Conservation (phyloP, 2,329 filamentous ascomycete genomes). For the Cladophialophora yegresii region DNA sequence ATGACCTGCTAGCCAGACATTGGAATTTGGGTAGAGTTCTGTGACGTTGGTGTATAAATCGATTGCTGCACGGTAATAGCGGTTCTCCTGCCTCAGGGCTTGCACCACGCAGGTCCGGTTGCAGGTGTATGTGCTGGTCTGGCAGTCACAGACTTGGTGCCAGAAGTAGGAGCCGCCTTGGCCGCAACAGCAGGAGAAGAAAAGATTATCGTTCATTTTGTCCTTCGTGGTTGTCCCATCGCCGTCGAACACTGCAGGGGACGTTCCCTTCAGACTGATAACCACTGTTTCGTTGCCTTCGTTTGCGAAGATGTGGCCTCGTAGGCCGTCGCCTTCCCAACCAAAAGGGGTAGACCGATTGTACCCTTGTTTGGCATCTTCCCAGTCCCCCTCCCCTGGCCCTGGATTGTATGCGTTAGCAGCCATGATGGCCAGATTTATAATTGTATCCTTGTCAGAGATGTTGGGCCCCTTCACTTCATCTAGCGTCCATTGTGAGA, state of each 20-base stretch:
- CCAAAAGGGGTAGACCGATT: constrained; percentile 89
- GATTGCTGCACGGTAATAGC: constrained; percentile 85
- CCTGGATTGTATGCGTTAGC: constrained; percentile 82
- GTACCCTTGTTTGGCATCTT: constrained; percentile 74
- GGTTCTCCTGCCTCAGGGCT: constrained; percentile 76
- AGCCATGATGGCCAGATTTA: constrained; percentile 84
- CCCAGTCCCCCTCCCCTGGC: constrained; percentile 74
- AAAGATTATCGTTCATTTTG: constrained; percentile 96
- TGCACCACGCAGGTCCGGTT: constrained; percentile 85
- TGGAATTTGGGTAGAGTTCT: constrained; percentile 77
- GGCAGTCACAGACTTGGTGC: constrained; percentile 91
- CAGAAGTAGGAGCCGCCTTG: constrained; percentile 89
- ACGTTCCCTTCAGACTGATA: constrained; percentile 90
- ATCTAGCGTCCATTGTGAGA: constrained; percentile 80
- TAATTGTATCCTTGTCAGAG: constrained; percentile 78
- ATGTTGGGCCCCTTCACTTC: constrained; percentile 76
- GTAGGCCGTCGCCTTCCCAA: constrained; percentile 84
- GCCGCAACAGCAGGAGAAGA: constrained; percentile 96
- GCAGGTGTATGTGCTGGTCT: constrained; percentile 81
- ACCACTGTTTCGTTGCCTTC: constrained; percentile 82
- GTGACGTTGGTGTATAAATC: constrained; percentile 93
- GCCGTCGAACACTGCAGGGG: constrained; percentile 90
- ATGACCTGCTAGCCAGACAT: constrained; percentile 88
- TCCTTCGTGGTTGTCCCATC: constrained; percentile 95
- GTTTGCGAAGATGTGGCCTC: constrained; percentile 90